Evolutionary conservation across 345 rosid genomes (phyloP), one percentile per base, ranked within the genome.

Genomic region (Viola odorata): DNA sequence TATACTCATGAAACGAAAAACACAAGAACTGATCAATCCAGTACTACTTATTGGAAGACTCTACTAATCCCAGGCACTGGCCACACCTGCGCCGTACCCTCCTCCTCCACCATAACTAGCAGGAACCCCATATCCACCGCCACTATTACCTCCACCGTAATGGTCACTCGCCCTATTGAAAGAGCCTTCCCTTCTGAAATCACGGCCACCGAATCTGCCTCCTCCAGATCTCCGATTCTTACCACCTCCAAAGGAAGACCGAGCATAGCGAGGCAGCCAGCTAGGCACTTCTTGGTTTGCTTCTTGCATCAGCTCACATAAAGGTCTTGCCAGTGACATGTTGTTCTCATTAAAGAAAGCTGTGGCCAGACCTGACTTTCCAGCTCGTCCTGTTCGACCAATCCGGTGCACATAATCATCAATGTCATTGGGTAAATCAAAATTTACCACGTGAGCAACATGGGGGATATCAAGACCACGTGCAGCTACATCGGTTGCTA

Each of bases 331-430:
- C 79, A 91, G 5, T 13, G 95, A 82, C 5, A 77, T 23, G 70
- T 87, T 92, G 68, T 77, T 77, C 41, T 92, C 98, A 13, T 89
- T 89, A 71, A 92, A 92, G 80, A 92, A 92, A 68, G 98, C 97
- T 48, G 98, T 89, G 3, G 98, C 98, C 44, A 92, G 70, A 55
- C 98, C 98, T 48, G 82, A 53, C 58, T 92, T 92, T 50, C 98
- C 98, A 17, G 98, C 98, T 57, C 98, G 85, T 38, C 98, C 98
- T 47, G 98, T 92, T n/a, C 98, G 68, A 71, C 98, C 98, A 63
- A 92, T 92, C 10, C 97, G 91, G 70, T 92, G 98, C 40, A 92
- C 98, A 50, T 92, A 92, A 73, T 92, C 98, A 62, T 92, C 97
- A 38, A 92, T 92, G 67, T 92, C 98, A 62, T 89, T 89, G 7